Evolutionary conservation across 1,284 basidiomycete genomes (phyloP), one percentile per base, ranked within the genome.

Genomic region (Boletus mariae): DNA sequence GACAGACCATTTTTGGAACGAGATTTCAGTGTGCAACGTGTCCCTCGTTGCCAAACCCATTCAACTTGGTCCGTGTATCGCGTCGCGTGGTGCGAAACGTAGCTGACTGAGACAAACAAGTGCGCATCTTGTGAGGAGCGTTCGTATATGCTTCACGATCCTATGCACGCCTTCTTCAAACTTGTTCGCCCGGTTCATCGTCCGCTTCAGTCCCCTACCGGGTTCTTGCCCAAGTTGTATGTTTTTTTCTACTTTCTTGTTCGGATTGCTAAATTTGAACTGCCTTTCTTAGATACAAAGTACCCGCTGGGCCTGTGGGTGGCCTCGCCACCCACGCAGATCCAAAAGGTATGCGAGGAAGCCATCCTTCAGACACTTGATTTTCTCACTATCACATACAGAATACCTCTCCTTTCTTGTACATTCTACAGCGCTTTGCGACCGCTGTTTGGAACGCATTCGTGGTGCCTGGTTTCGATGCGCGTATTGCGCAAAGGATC

Each of bases 401-500:
- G 90, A 78, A 32, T 94, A 94, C 68, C 76, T 94, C 13, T 73
- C 74, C 31, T 71, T 77, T 49, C 75, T 95, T 4, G 67, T 80
- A 45, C 92, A 95, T 68, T 66, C 73, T 5, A 76, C 78, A 41
- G 84, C 88, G 13, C 69, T 89, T 10, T 92, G 90, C 59, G 90
- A 92, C 68, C 78, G 82, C 46, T 91, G 90, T 65, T 82, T 91
- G 77, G 77, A 73, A 25, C 75, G 72, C 35, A 93, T 95, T 55
- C 71, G 77, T 25, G 93, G 93, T 8, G 81, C 83, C 58, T 96
- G 93, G 93, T 88, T 88, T 70, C 81, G 89, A 59, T 96, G 93
- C 65, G 91, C 83, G 2, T 92, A 92, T 65, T 96, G 93, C 65
- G 78, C 80, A 5, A 84, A 80, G 57, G 92, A 94, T 68, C 75